Evolutionary conservation across 129 eudicot species (phyloP).

Genomic region (Tanacetum coccineum): DNA sequence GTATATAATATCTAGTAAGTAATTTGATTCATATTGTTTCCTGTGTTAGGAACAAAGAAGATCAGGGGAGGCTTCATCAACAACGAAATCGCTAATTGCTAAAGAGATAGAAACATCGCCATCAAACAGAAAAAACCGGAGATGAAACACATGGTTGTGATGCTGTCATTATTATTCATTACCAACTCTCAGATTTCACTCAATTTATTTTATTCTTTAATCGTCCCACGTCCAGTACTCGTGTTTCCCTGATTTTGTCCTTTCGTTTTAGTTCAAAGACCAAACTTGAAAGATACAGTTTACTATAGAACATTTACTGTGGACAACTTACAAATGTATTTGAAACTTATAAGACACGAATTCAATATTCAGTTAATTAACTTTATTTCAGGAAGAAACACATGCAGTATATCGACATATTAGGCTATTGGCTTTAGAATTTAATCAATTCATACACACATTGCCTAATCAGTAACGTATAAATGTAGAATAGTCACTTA

Average conservation of each 20-base stretch:
- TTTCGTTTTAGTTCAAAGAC: neutral
- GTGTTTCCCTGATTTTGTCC: neutral
- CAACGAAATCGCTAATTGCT: slow-evolving; percentile 39
- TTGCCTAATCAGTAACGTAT: too few species aligned
- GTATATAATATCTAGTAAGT: neutral
- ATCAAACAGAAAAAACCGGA: slow-evolving; percentile 19
- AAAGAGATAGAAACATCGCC: too few species aligned
- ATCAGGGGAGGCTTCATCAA: slow-evolving; percentile 34
- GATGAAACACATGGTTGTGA: slow-evolving; percentile 30
- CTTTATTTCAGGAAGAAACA: too few species aligned
- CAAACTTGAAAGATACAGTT: slow-evolving; percentile 8
- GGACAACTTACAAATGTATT: neutral
- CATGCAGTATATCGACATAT: too few species aligned
- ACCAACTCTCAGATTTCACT: neutral
- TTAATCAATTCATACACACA: too few species aligned
- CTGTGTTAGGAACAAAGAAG: slow-evolving; percentile 32
- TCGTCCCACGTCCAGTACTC: slow-evolving; percentile 2
- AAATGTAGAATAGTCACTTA: too few species aligned
- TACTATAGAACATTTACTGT: neutral
- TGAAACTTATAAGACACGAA: neutral
- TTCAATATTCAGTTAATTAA: neutral
- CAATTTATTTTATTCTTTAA: slow-evolving; percentile 22
- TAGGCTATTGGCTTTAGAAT: too few species aligned
- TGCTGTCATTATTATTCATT: slow-evolving; percentile 13
- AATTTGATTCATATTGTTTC: slow-evolving; percentile 5